Conservation (phyloP, 2,329 filamentous ascomycete species). For the Macrophomina tecta region DNA sequence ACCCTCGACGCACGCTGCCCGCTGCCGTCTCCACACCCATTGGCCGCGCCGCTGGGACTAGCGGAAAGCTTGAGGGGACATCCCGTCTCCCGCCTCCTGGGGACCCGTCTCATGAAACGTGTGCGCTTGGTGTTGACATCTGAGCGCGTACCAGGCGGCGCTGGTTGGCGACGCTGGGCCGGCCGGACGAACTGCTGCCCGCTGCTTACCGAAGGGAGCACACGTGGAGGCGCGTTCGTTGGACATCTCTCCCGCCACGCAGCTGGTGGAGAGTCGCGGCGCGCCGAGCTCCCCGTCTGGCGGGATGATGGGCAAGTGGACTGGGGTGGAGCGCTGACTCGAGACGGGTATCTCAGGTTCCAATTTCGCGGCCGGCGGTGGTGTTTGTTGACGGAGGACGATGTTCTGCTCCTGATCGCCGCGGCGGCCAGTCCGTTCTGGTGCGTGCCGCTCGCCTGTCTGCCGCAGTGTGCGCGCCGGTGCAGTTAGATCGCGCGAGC, state of each 20-base stretch:
- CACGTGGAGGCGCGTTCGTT: conserved; percentile 13
- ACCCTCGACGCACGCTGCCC: neutral
- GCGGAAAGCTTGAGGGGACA: conserved; percentile 18
- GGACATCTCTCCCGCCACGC: conserved; percentile 13
- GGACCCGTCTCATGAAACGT: conserved; percentile 21
- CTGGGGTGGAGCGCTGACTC: conserved; percentile 15
- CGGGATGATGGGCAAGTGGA: neutral
- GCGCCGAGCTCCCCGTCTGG: conserved; percentile 13
- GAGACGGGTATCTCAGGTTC: conserved; percentile 16
- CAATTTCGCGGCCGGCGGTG: conserved; percentile 17
- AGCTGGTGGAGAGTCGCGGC: neutral
- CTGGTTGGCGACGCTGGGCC: neutral
- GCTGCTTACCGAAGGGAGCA: conserved; percentile 1
- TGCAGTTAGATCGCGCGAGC: conserved; percentile 19
- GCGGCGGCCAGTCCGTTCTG: neutral
- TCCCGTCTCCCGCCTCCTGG: conserved; percentile 17
- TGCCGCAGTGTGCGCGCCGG: conserved; percentile 6
- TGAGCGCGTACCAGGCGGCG: neutral
- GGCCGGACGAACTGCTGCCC: conserved; percentile 4
- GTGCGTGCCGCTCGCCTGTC: neutral
- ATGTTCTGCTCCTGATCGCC: conserved; percentile 22
- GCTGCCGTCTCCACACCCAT: conserved; percentile 16
- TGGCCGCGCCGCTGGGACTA: conserved; percentile 13
- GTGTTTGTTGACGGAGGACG: neutral
- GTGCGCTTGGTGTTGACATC: conserved; percentile 20